Base-by-base conservation (phyloP, 2,329 filamentous ascomycete genomes). In the Raffaelea arxii region DNA sequence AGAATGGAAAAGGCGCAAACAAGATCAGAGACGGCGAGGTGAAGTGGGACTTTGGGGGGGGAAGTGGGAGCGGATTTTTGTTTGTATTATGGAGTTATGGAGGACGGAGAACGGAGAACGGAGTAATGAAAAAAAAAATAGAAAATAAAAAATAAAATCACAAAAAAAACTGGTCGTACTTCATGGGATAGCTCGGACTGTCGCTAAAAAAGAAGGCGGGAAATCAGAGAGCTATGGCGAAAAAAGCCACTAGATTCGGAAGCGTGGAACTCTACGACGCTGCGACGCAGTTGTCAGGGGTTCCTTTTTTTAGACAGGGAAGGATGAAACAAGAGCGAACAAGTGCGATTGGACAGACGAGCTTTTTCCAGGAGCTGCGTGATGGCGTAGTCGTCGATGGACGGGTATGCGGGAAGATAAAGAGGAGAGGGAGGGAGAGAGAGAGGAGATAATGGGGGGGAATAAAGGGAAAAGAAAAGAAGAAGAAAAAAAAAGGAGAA, bases 251-350 rank as follows among this genome's bases (percentile, higher is more conserved):
- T n/a, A n/a, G n/a, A n/a, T n/a, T 9, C 7, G 32, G 14, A 36
- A 18, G 7, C 6, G 32, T 36, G 16, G 32, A n/a, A 10, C 32
- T n/a, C 32, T 36, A 36, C 32, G 32, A 36, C 32, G 32, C 19
- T 49, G 40, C 41, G 24, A 42, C 43, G 39, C 36, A 25, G 40
- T 46, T 51, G 46, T 43, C 44, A 36, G 46, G 41, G 40, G 40
- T 37, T n/a, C n/a, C n/a, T n/a, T n/a, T n/a, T n/a, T n/a, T 16
- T n/a, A 22, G 24, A 18, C 19, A n/a, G 39, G 24, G 10, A 22
- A 16, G 18, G 27, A 23, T 22, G 27, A 43, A 12, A n/a, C n/a
- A n/a, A n/a, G n/a, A n/a, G n/a, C n/a, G n/a, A n/a, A n/a, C n/a
- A n/a, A n/a, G n/a, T n/a, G n/a, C n/a, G n/a, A n/a, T n/a, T n/a